Percentiles rank a stretch among this genome's conserved stretches.
These are phyloP conservation scores for Penicillium pulvis DNA, from an alignment of 495 filamentous ascomycete genomes.

Conservation along the genomic window DNA sequence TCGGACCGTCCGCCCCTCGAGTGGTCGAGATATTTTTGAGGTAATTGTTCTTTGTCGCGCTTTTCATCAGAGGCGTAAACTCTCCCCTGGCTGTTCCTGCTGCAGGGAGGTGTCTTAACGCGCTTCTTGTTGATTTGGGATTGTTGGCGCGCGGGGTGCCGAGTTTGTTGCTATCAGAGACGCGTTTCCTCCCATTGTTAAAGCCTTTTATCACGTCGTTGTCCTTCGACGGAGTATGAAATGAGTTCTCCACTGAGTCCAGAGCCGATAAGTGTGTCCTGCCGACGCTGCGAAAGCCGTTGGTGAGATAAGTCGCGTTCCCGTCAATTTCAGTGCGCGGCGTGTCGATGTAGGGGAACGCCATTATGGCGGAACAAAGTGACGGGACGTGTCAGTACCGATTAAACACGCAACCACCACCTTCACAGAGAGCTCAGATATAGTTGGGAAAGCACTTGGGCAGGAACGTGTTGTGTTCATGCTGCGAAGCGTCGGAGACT, in stretches of 20 bases:
- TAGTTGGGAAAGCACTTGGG: conserved; percentile 16
- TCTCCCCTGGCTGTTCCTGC: conserved; percentile 66
- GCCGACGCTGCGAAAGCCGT: conserved; percentile 51
- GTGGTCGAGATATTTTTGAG: conserved; percentile 53
- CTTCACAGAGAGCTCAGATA: conserved; percentile 11
- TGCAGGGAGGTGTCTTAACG: conserved; percentile 67
- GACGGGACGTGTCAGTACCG: conserved; percentile 13
- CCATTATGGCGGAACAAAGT: conserved; percentile 36
- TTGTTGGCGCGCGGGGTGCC: conserved; percentile 69
- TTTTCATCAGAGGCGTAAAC: conserved; percentile 93
- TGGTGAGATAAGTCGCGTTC: conserved; percentile 76
- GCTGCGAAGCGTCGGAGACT: conserved; percentile 25
- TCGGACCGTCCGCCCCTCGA: conserved; percentile 56
- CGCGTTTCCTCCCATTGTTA: conserved; percentile 58
- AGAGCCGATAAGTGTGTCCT: conserved; percentile 61
- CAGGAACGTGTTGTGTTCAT: conserved; percentile 45
- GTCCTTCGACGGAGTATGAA: conserved; percentile 81
- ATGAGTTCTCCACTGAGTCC: conserved; percentile 81
- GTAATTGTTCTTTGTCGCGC: conserved; percentile 78
- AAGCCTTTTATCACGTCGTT: conserved; percentile 69
- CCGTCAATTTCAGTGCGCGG: conserved; percentile 74
- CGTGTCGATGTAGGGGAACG: conserved; percentile 67
- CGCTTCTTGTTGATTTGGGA: conserved; percentile 40
- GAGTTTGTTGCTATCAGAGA: conserved; percentile 53
- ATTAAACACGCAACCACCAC: conserved; percentile 38